Base-by-base conservation (phyloP, 2,329 filamentous ascomycete species). In the Aquanectria penicillioides region DNA sequence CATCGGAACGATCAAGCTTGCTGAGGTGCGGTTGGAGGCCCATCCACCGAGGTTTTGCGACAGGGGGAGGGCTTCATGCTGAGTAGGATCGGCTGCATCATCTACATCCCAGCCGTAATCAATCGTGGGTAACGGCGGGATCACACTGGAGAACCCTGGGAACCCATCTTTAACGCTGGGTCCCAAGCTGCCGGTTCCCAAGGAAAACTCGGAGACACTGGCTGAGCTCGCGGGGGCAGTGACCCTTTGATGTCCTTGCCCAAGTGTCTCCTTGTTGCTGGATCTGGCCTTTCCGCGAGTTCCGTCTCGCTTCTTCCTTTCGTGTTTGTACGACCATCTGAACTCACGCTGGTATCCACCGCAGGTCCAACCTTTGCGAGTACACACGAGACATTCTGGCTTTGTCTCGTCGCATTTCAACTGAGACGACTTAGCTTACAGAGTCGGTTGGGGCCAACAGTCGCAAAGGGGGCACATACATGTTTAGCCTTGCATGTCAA, bases 341-440 rank as follows among this genome's bases (percentile, higher is more conserved):
- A 60, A 50, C 18, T 60, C 51, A 17, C 51, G 50, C 18, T 55
- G 51, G 18, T 60, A 60, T 4, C 57, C 57, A 15, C 57, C 57
- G n/a, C 57, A 60, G 11, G 29, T 46, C 46, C 51, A 51, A 6
- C 57, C 57, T 13, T 60, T 60, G 22, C 46, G 46, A 13, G 23
- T 56, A 28, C 57, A 60, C 17, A 60, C 38, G 15, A 34, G 44
- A 25, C 57, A 60, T 46, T 51, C 57, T 7, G 57, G 57, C 46
- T 60, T 60, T 9, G 57, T 60, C 34, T 60, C 57, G 8, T 60
- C 57, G 22, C 57, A 60, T 56, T 60, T 60, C 17, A 55, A 33
- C 57, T 60, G 12, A 8, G 11, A 28, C 2, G 12, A 12, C 12
- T 56, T 15, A 50, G 33, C 37, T n/a, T 38, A 4, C 8, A 13